These are phyloP conservation scores for Verticillium dahliae DNA, from an alignment of 2,329 filamentous ascomycete species.

Conservation along the genomic window DNA sequence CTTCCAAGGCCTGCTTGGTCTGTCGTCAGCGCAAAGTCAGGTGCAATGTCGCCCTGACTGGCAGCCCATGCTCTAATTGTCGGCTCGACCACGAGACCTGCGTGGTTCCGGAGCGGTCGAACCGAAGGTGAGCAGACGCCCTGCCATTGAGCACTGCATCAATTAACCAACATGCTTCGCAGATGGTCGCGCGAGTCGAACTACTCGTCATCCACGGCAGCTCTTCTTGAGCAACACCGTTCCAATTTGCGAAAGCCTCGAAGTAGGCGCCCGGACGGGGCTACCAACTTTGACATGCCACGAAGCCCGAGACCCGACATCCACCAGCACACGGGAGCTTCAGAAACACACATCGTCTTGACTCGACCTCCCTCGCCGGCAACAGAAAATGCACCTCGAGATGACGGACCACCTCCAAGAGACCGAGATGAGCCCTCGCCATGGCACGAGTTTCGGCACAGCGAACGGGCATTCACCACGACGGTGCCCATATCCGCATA, in stretches of 20 bases:
- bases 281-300: not conserved
- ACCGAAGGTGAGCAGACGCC: not conserved
- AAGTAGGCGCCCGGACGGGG: not conserved
- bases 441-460: not conserved
- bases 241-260: not conserved
- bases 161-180: not conserved
- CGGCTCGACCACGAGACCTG: not conserved
- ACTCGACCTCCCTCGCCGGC: not conserved
- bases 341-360: not conserved
- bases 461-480: not conserved
- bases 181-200: not conserved
- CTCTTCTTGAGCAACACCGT: not conserved
- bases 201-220: not conserved
- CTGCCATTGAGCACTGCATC: not conserved
- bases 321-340: not conserved
- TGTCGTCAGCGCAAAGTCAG: slow-evolving; percentile 1
- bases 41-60: not conserved
- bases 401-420: not conserved
- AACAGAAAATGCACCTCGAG: not conserved
- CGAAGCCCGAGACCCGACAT: not conserved
- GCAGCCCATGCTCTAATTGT: not conserved
- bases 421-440: not conserved
- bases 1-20: not conserved
- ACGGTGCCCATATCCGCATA: slow-evolving; percentile 1
- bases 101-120: not conserved